These are phyloP conservation scores for Hyphodiscus hymeniophilus DNA, from an alignment of 495 filamentous ascomycete species.

Conservation along the genomic window DNA sequence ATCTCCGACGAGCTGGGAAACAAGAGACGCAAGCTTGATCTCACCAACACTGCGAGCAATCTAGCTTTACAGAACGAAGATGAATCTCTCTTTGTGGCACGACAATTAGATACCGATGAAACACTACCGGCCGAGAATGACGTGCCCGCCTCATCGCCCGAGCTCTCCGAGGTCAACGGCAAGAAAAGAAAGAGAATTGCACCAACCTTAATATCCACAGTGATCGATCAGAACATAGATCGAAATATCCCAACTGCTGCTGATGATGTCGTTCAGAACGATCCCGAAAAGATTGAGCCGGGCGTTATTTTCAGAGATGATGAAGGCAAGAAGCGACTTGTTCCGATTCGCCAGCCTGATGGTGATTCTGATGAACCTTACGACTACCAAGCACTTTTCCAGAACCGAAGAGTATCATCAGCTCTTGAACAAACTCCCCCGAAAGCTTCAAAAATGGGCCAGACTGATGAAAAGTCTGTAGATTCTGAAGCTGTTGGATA, in stretches of 20 bases:
- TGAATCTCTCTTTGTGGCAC: too few relatives aligned
- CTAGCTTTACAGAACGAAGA: not conserved
- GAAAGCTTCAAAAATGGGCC: not conserved
- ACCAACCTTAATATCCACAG: constrained; percentile 28
- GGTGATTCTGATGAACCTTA: not conserved
- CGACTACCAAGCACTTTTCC: not conserved
- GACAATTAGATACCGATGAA: not conserved
- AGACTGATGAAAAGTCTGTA: not conserved
- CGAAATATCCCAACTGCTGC: constrained; percentile 32
- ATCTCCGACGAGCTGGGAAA: not conserved
- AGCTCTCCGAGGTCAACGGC: not conserved
- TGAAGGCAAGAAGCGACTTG: constrained; percentile 19
- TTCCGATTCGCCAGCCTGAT: constrained; percentile 18
- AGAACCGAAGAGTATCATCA: not conserved
- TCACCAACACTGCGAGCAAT: not conserved
- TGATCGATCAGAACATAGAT: constrained; percentile 24
- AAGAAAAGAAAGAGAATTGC: constrained; percentile 35
- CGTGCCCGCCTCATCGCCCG: not conserved
- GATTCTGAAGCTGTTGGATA: constrained; percentile 14
- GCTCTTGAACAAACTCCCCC: too few relatives aligned
- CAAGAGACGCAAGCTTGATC: constrained; percentile 9
- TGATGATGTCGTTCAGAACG: constrained; percentile 22
- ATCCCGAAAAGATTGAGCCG: constrained; percentile 8
- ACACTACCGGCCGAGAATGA: not conserved
- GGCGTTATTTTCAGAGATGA: constrained; percentile 11